A percentile compares a stretch with the other conserved stretches of the same genome.
Conservation (phyloP, 179 eudicot genomes). For the Camellia oleifera region DNA sequence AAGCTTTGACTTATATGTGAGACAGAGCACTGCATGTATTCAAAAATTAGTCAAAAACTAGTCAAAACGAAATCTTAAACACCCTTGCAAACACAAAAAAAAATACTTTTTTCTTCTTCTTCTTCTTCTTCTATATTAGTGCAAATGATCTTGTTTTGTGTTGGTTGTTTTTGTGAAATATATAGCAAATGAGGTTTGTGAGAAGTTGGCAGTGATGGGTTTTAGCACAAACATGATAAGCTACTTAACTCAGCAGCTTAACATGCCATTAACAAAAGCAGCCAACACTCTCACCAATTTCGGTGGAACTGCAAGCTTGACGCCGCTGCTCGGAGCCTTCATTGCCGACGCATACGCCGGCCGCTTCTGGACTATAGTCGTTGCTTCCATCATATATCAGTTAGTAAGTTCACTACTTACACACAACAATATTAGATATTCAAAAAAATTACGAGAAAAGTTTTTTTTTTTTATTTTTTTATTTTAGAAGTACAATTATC, state of each 20-base stretch:
- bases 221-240: conserved; percentile 60
- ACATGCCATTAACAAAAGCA: conserved; percentile 68
- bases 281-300: conserved; percentile 79
- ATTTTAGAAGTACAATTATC: too few relatives aligned
- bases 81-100: too few relatives aligned
- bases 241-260: conserved; percentile 58
- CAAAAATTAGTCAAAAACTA: too few relatives aligned
- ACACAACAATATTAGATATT: too few relatives aligned
- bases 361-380: conserved; percentile 61
- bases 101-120: too few relatives aligned
- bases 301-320: conserved; percentile 62
- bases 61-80: too few relatives aligned
- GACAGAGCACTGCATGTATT: too few relatives aligned
- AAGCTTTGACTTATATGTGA: too few relatives aligned
- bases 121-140: too few relatives aligned
- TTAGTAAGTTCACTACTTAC: conserved; percentile 24
- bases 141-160: not conserved
- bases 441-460: too few relatives aligned
- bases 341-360: conserved; percentile 59
- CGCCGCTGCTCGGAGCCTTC: conserved; percentile 73
- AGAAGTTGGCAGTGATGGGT: conserved; percentile 77
- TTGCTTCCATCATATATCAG: conserved; percentile 61
- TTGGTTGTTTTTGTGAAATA: not conserved
- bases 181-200: conserved; percentile 65
- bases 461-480: too few relatives aligned